phyloP scores from a whole-genome alignment of 768 basidiomycete species.

The Leucocoprinus birnbaumii region DNA sequence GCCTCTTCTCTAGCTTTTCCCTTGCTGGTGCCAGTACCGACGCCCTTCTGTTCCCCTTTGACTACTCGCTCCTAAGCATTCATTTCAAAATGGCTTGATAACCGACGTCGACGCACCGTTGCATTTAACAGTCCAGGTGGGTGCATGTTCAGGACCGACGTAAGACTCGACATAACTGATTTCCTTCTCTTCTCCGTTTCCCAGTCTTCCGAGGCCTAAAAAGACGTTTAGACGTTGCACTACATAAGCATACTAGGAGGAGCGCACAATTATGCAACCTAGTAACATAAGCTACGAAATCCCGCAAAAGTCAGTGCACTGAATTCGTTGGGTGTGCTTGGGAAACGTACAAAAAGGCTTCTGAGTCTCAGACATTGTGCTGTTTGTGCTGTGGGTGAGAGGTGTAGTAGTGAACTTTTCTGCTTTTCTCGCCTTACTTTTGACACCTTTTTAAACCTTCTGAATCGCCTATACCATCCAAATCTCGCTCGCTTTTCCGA shows the following conservation, averaged over 20 bases:
- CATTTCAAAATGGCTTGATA: neutral
- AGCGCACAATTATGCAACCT: conserved; percentile 45
- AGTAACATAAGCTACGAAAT: conserved; percentile 25
- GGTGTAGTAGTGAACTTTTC: too few relatives aligned
- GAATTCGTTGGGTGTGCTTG: neutral
- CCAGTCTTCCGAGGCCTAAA: conserved; percentile 7
- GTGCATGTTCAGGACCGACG: conserved; percentile 38
- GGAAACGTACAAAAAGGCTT: conserved; percentile 16
- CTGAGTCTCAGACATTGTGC: too few relatives aligned
- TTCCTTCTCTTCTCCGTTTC: neutral
- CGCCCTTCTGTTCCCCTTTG: conserved; percentile 42
- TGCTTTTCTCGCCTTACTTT: too few relatives aligned
- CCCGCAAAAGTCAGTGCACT: neutral
- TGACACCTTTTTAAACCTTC: too few relatives aligned
- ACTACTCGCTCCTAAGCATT: conserved; percentile 30
- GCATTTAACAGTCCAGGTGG: conserved; percentile 52
- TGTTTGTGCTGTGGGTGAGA: neutral
- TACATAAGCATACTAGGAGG: too few relatives aligned
- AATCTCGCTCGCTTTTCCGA: neutral
- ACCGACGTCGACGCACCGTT: conserved; percentile 39
- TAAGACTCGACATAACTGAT: conserved; percentile 39
- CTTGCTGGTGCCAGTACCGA: conserved; percentile 41
- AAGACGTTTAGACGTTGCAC: neutral
- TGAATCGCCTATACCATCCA: neutral
- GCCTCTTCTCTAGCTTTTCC: conserved; percentile 45